These are phyloP conservation scores for Paratinospora sagittata DNA, from an alignment of 164 flowering plant species.

Conservation along the genomic window DNA sequence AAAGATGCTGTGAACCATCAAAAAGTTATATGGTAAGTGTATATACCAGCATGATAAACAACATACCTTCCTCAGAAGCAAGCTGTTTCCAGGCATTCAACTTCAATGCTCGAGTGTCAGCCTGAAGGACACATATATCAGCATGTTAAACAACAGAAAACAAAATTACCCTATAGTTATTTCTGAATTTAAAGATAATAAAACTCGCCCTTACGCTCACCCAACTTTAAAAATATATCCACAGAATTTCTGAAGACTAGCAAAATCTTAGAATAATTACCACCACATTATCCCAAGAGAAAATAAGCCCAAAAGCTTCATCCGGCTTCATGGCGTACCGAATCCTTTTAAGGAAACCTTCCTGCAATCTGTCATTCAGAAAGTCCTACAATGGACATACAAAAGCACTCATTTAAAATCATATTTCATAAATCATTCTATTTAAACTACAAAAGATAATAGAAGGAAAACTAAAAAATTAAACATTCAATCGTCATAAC, in stretches of 20 bases:
- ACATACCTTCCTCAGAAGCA: conserved; percentile 75
- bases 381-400: conserved; percentile 50
- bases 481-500: not conserved
- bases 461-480: not conserved
- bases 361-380: conserved; percentile 81
- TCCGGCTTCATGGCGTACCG: conserved; percentile 98
- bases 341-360: conserved; percentile 69
- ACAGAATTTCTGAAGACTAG: not conserved
- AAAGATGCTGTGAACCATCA: too few relatives aligned
- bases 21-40: too few relatives aligned
- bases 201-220: not conserved
- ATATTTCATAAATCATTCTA: not conserved
- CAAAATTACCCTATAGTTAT: not conserved
- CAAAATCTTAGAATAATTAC: conserved; percentile 29
- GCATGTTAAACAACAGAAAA: not conserved
- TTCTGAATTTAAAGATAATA: not conserved
- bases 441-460: not conserved
- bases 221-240: not conserved
- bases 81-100: conserved; percentile 79
- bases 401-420: not conserved
- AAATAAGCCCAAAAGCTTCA: conserved; percentile 96
- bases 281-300: conserved; percentile 99
- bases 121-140: conserved; percentile 40
- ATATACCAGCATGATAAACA: not conserved
- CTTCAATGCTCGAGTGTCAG: conserved; percentile 62